These are phyloP conservation scores for Darksidea phi DNA, from an alignment of 495 filamentous ascomycete genomes.

Conservation along the genomic window DNA sequence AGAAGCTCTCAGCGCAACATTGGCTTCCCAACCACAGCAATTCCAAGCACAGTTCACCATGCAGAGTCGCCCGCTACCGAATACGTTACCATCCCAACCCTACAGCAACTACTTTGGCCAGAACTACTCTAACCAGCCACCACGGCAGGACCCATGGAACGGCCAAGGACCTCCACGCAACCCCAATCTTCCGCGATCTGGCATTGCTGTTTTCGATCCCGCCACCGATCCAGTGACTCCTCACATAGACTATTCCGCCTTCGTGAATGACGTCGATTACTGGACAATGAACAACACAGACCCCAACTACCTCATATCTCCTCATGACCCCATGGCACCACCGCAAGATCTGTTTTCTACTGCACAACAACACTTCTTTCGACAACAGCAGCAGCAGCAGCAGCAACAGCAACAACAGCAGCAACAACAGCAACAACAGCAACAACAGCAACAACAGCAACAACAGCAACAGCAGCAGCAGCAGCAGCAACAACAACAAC, in stretches of 20 bases:
- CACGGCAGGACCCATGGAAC: slow-evolving; percentile 34
- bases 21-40: slow-evolving; percentile 4
- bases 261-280: slow-evolving; percentile 8
- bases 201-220: slow-evolving; percentile 24
- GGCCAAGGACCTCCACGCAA: slow-evolving; percentile 19
- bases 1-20: neutral
- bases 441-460: neutral
- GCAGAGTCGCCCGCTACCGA: slow-evolving; percentile 8
- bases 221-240: slow-evolving; percentile 6
- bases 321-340: slow-evolving; percentile 4
- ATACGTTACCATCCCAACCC: neutral
- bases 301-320: slow-evolving; percentile 9
- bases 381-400: neutral
- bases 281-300: slow-evolving; percentile 20
- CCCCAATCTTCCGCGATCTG: slow-evolving; percentile 16
- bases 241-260: neutral
- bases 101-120: slow-evolving; percentile 14
- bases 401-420: neutral
- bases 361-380: neutral
- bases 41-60: slow-evolving; percentile 1
- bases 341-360: neutral
- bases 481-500: neutral
- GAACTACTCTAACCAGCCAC: slow-evolving; percentile 12
- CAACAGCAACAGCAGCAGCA: neutral
- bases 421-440: neutral